Conservation (phyloP, 441 rosid species). For the Capsella rubella region DNA sequence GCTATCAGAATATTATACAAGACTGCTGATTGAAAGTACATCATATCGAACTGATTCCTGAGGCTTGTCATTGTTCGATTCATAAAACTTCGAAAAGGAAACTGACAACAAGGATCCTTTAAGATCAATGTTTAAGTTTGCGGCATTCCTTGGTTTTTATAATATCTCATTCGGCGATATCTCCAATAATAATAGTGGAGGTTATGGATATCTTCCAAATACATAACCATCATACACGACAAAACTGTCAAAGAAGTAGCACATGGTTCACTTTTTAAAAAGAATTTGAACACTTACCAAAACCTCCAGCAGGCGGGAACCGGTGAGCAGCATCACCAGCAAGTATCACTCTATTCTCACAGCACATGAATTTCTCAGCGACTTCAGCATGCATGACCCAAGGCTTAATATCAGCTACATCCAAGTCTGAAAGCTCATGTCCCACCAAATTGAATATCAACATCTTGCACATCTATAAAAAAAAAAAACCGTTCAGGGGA, state of each 20-base stretch:
- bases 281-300: constrained; percentile 64
- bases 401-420: constrained; percentile 87
- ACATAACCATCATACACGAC: background rate
- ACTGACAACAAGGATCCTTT: background rate
- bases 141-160: background rate
- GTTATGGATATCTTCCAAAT: background rate
- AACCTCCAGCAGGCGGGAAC: constrained; percentile 98
- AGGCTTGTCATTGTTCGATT: background rate
- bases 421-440: constrained; percentile 77
- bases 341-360: constrained; percentile 70
- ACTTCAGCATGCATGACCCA: constrained; percentile 99
- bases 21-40: constrained; percentile 18
- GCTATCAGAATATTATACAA: constrained; percentile 10
- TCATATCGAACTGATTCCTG: constrained; percentile 2
- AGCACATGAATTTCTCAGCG: constrained; percentile 72
- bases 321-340: constrained; percentile 98
- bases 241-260: constrained; percentile 21
- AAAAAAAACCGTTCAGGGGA: constrained; percentile 54
- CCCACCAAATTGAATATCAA: constrained; percentile 84
- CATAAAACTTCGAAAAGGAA: constrained; percentile 1
- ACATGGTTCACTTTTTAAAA: constrained; percentile 4
- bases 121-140: background rate
- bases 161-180: constrained; percentile 1
- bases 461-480: constrained; percentile 83
- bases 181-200: constrained; percentile 1